A percentile compares a stretch with the other conserved stretches of the same genome.
phyloP scores from a whole-genome alignment of 371 early-diverging fungal species.

The Phascolomyces articulosus region DNA sequence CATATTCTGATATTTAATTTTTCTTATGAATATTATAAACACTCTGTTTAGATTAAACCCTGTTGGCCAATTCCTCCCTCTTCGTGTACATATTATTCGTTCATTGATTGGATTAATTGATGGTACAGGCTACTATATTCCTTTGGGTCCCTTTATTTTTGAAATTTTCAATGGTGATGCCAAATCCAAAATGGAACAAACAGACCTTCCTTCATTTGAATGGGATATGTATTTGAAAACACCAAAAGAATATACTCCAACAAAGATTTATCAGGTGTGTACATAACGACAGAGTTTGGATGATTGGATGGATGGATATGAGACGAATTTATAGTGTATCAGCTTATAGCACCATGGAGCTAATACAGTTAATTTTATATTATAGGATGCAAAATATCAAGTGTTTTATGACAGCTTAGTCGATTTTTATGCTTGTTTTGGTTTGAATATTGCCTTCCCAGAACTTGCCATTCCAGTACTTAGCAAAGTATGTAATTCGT shows the following conservation, averaged over 20 bases:
- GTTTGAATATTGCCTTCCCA: conserved; percentile 90
- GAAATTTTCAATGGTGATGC: conserved; percentile 70
- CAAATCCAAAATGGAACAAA: conserved; percentile 56
- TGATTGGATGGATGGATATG: no score
- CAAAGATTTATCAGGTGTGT: conserved; percentile 71
- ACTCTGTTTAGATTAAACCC: conserved; percentile 82
- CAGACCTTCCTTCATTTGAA: conserved; percentile 69
- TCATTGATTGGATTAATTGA: conserved; percentile 71
- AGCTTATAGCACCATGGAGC: no score
- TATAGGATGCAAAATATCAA: conserved; percentile 71
- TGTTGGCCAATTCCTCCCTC: conserved; percentile 85
- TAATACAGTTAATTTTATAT: neutral
- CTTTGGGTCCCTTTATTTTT: conserved; percentile 43
- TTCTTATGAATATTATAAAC: no score
- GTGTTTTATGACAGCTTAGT: conserved; percentile 70
- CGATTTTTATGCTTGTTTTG: conserved; percentile 79
- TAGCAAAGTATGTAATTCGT: conserved; percentile 50
- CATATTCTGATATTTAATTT: no score
- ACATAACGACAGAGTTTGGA: neutral
- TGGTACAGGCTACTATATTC: conserved; percentile 47
- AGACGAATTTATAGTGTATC: no score
- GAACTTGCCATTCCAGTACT: conserved; percentile 83
- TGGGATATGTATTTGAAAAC: conserved; percentile 76
- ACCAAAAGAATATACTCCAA: conserved; percentile 79
- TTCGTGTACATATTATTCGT: conserved; percentile 84